Conservation (phyloP, 306 rosid species). For the Cucurbita moschata region DNA sequence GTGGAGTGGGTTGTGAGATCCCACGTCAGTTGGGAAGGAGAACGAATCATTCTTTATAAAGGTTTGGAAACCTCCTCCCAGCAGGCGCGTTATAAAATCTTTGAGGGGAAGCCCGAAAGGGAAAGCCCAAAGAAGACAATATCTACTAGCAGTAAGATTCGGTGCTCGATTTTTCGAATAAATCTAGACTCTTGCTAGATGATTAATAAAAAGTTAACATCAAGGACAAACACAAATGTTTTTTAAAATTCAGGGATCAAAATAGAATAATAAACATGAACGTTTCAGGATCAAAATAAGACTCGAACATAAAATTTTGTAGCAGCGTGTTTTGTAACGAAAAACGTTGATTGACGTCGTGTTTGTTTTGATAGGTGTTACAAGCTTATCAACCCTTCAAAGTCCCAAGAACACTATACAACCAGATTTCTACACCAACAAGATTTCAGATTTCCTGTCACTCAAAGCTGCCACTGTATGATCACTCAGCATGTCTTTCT, state of each 20-base stretch:
- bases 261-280: background rate
- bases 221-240: background rate
- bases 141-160: no score
- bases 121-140: no score
- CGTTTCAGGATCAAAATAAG: background rate
- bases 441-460: slow-evolving; percentile 73
- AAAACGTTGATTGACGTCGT: background rate
- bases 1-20: no score
- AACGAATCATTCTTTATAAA: no score
- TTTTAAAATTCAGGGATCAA: background rate
- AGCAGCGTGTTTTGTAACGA: background rate
- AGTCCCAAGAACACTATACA: slow-evolving; percentile 66
- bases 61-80: no score
- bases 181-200: background rate
- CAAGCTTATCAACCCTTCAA: slow-evolving; percentile 54
- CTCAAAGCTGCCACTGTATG: slow-evolving; percentile 68
- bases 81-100: no score
- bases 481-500: background rate
- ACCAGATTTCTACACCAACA: slow-evolving; percentile 80
- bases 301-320: background rate
- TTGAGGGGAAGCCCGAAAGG: no score
- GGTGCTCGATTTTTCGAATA: background rate
- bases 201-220: background rate
- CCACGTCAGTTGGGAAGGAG: no score
- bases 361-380: slow-evolving; percentile 32